Percentiles rank a stretch among this genome's conserved stretches.
phyloP scores from a whole-genome alignment of 495 filamentous ascomycete species.

The Penicillium riverlandense region DNA sequence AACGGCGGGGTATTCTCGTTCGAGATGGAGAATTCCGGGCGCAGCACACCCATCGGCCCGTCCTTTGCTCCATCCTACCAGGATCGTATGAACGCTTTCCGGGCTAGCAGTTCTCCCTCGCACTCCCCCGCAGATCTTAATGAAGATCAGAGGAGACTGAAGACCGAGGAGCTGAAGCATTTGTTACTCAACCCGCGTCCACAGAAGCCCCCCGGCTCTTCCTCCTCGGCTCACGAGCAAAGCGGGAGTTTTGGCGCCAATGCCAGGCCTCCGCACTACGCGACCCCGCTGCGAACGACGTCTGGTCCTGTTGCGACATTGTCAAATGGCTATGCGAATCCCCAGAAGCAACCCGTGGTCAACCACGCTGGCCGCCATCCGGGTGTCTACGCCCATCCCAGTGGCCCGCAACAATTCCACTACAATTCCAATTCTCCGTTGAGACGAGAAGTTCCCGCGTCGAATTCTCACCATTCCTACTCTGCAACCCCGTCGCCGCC shows the following conservation, averaged over 20 bases:
- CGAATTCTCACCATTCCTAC: conserved; percentile 5
- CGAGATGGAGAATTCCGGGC: conserved; percentile 53
- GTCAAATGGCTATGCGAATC: conserved; percentile 9
- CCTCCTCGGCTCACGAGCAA: conserved; percentile 12
- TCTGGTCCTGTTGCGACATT: conserved; percentile 28
- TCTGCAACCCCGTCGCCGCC: background rate
- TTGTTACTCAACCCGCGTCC: conserved; percentile 40
- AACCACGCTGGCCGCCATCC: conserved; percentile 9
- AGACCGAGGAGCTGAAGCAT: conserved; percentile 41
- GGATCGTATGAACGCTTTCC: conserved; percentile 55
- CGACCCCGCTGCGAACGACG: conserved; percentile 28
- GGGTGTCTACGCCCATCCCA: conserved; percentile 7
- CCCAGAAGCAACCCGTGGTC: conserved; percentile 6
- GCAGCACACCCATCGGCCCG: conserved; percentile 45
- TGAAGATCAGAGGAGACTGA: conserved; percentile 35
- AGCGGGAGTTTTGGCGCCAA: conserved; percentile 1
- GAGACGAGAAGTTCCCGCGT: conserved; percentile 18
- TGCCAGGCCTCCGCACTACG: conserved; percentile 15
- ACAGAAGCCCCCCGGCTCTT: conserved; percentile 27
- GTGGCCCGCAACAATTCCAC: conserved; percentile 11
- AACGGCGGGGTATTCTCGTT: conserved; percentile 53
- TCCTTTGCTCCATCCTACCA: conserved; percentile 62
- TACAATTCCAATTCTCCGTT: conserved; percentile 13
- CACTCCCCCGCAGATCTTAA: conserved; percentile 12
- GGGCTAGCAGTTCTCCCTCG: conserved; percentile 22